Base-by-base conservation (phyloP, 148 eudicot genomes). In the Cornus controversa region DNA sequence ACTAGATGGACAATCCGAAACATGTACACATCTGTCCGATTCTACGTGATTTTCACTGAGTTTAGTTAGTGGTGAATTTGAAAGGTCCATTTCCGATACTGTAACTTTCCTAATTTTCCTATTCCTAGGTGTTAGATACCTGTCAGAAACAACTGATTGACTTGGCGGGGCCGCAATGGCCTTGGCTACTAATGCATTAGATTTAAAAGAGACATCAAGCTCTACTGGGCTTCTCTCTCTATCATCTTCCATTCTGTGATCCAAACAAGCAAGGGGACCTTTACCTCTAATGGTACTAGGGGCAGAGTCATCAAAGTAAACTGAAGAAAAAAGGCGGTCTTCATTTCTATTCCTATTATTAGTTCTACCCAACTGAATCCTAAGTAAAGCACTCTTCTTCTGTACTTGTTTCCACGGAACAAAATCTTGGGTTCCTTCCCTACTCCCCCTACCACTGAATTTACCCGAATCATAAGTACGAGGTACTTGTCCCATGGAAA, bases 121-220 rank as follows among this genome's bases (percentile, higher is more conserved):
- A 81, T 76, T 75, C 62, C 75, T 73, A 75, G 72, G 53, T 10
- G 76, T 36, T 20, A 66, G 24, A 58, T 58, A 83, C 73, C 78
- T 72, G 71, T 77, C 75, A 40, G 75, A 69, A 40, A 77, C 83
- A 27, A 75, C 80, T 40, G 23, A 84, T 28, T 85, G 81, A 70
- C 80, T 79, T 15, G 86, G 74, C 58, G 96, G 86, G 14, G 88
- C 73, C 80, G 81, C 71, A 77, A 86, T 78, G 75, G 92, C 90
- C 87, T 91, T 90, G 58, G 96, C 96, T 50, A 91, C 89, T 37
- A 95, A 84, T 68, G 87, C 82, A 81, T 91, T 92, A 23, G 97
- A 91, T 76, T 90, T 91, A 76, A 92, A 94, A 10, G 91, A 90
- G 76, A 92, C 93, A 73, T 89, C 92, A 79, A 90, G 89, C 80